Base-by-base conservation (phyloP, 257 asterid species). In the Cinchona pubescens region DNA sequence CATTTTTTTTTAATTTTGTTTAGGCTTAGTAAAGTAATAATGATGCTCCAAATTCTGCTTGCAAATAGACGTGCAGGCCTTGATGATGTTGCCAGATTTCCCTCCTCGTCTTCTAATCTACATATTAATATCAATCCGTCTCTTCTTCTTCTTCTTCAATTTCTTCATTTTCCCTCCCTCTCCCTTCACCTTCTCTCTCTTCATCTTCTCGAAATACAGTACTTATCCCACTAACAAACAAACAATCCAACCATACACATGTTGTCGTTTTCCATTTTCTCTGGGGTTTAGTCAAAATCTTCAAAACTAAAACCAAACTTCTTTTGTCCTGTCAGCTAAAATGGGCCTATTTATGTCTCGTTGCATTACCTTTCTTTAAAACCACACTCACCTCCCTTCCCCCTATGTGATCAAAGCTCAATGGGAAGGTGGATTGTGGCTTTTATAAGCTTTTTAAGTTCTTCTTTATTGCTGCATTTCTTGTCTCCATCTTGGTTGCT, bases 361-460 rank as follows among this genome's bases (percentile, higher is more conserved):
- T 67, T n/a, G n/a, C n/a, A n/a, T 73, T 55, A 15, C 64, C 49
- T 43, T 48, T 32, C 69, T 67, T 61, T 48, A 46, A 83, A 82
- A 74, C 82, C 67, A 74, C 86, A 74, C 51, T 58, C 43, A 65
- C 29, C 10, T 27, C 37, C 1, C 42, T 37, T 29, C 16, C 35
- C 79, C 69, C 79, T 45, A 45, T 73, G 63, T 86, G 88, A 83
- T 77, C 86, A 77, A 67, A 70, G 80, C 73, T 84, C 73, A 76
- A 61, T 82, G 70, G 71, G 43, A 79, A 74, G 71, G 80, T 81
- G 72, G 75, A n/a, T 76, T 77, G 75, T 79, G 73, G 82, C 80
- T 70, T 81, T 77, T 32, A 25, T 67, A 68, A 48, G 40, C 23
- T 15, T 43, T 43, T 46, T 45, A 34, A 63, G 67, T 2, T 69